These are phyloP conservation scores for Leccinum uliginosum DNA, from an alignment of 768 basidiomycete genomes.

Conservation along the genomic window DNA sequence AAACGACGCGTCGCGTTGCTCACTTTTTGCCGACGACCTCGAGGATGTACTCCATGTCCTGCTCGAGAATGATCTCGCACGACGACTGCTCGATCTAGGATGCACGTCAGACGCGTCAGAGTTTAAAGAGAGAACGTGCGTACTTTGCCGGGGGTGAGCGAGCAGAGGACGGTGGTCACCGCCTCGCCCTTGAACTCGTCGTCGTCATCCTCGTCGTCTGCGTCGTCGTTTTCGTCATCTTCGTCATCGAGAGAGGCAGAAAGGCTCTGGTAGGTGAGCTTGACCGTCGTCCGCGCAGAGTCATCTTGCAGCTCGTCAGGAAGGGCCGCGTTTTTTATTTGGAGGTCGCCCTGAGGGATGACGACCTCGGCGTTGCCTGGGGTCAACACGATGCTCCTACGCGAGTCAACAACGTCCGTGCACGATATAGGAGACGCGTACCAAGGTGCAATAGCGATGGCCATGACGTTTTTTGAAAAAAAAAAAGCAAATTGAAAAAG, in stretches of 20 bases:
- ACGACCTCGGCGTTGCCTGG: slow-evolving; percentile 57
- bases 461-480: slow-evolving; percentile 38
- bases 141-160: slow-evolving; percentile 81
- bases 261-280: slow-evolving; percentile 52
- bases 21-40: slow-evolving; percentile 82
- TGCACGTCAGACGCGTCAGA: slow-evolving; percentile 6
- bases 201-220: slow-evolving; percentile 37
- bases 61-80: slow-evolving; percentile 66
- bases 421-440: slow-evolving; percentile 29
- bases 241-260: slow-evolving; percentile 32
- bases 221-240: slow-evolving; percentile 42
- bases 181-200: slow-evolving; percentile 35
- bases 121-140: slow-evolving; percentile 10
- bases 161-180: slow-evolving; percentile 62
- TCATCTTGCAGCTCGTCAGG: slow-evolving; percentile 66
- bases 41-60: slow-evolving; percentile 61
- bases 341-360: slow-evolving; percentile 61
- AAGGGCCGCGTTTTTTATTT: slow-evolving; percentile 79
- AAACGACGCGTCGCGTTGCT: slow-evolving; percentile 11
- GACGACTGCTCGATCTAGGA: slow-evolving; percentile 71
- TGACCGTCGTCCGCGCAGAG: slow-evolving; percentile 59
- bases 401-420: background rate
- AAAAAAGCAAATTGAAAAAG: slow-evolving; percentile 2
- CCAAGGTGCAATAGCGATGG: slow-evolving; percentile 65
- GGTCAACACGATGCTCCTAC: slow-evolving; percentile 58